Evolutionary conservation across 1,139 yeast species (phyloP).

Genomic region (Candida dubliniensis): DNA sequence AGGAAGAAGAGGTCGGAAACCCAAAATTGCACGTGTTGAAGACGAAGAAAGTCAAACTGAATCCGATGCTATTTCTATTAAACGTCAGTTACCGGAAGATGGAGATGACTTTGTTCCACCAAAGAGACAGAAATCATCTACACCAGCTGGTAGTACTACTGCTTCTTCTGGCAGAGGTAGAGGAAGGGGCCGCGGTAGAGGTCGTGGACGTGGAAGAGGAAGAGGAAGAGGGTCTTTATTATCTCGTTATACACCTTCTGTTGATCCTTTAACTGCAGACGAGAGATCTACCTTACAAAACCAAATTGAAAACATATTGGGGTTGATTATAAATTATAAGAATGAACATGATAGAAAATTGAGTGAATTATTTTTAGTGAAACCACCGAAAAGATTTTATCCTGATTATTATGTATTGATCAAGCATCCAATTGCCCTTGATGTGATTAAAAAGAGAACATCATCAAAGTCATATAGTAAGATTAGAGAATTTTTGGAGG

Average conservation of each 20-base stretch:
- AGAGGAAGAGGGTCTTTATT: slow-evolving; percentile 29
- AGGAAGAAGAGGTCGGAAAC: slow-evolving; percentile 26
- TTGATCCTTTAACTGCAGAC: slow-evolving; percentile 42
- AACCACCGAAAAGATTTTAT: slow-evolving; percentile 70
- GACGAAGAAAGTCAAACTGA: slow-evolving; percentile 14
- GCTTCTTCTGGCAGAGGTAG: slow-evolving; percentile 11
- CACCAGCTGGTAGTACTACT: slow-evolving; percentile 25
- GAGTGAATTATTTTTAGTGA: slow-evolving; percentile 63
- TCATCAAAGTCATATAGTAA: slow-evolving; percentile 51
- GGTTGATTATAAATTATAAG: slow-evolving; percentile 41
- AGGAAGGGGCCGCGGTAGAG: slow-evolving; percentile 25
- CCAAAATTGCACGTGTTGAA: slow-evolving; percentile 12
- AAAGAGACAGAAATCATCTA: slow-evolving; percentile 31
- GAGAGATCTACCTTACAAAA: slow-evolving; percentile 44
- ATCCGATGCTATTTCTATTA: slow-evolving; percentile 8
- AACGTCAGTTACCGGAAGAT: slow-evolving; percentile 15
- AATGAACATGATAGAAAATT: slow-evolving; percentile 45
- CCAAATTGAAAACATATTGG: slow-evolving; percentile 44
- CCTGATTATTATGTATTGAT: slow-evolving; percentile 88
- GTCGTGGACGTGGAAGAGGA: slow-evolving; percentile 26
- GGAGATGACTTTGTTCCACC: slow-evolving; percentile 12
- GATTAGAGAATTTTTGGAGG: slow-evolving; percentile 65
- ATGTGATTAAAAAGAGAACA: slow-evolving; percentile 62
- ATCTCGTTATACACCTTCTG: slow-evolving; percentile 36
- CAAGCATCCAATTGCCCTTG: slow-evolving; percentile 78